Base-by-base conservation (phyloP, 805 yeast genomes). In the Nakazawaea holstii region DNA sequence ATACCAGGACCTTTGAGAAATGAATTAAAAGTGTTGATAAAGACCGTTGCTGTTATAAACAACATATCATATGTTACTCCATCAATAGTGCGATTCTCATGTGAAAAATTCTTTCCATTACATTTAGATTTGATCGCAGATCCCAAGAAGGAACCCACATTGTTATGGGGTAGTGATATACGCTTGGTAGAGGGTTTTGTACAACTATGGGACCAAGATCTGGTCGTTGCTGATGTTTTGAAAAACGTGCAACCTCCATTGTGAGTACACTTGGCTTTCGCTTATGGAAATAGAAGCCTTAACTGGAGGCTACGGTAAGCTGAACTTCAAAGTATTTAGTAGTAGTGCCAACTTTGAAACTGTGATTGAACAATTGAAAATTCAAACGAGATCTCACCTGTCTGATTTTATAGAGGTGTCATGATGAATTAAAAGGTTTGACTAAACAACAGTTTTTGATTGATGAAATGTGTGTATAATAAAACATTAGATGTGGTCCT, bases 91-190 rank as follows among this genome's bases (percentile, higher is more conserved):
- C 72, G 75, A 29, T 52, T 69, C 15, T 79, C 83, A 0, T 76
- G 77, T 0, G 62, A 69, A 24, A 72, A 73, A 48, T 50, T 74
- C 11, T 59, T 79, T 13, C 84, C 86, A 0, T 58, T 76, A 35
- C 69, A 72, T 39, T 61, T 82, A 6, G 60, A 59, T 8, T 33
- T 65, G 28, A 46, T 77, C 17, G 53, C 67, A 2, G 49, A 56
- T 2, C 64, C 78, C 0, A 62, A 63, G 14, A 68, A 74, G 26
- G 87, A 82, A 53, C 73, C 81, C 0, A 66, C 79, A 2, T 55
- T 79, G 30, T 62, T 69, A 38, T 82, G 79, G 62, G 87, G 87
- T 1, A 73, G 84, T 39, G 83, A 80, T 51, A 50, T 64, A 11
- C 64, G 57, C 9, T 49, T 77, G 14, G 67, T 73, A 4, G 57